Evolutionary conservation across 495 filamentous ascomycete species (phyloP), one percentile per base, ranked within the genome.

Genomic region (Echria macrotheca): DNA sequence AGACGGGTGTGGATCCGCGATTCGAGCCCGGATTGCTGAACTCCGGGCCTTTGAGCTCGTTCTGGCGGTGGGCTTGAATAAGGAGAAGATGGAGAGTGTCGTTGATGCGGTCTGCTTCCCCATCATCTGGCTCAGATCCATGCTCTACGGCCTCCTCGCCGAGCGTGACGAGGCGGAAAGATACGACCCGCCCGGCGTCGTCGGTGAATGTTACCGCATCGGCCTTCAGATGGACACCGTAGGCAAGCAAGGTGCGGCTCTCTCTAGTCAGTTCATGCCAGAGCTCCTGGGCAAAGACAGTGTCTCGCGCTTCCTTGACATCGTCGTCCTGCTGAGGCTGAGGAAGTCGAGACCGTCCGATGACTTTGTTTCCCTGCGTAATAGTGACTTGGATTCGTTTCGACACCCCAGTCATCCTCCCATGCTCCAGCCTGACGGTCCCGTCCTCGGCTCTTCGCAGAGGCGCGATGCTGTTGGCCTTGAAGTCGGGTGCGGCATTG

Each of bases 241-340:
- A 79, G 33, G 76, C 77, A 8, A 80, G 73, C 29, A 94, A 68
- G 0, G 74, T 68, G 5, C 88, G 81, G 2, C 85, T 83, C 67
- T 99, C 94, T 9, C 86, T 78, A 39, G 83, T 80, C 17, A 99
- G 65, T 65, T 97, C 93, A 53, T 95, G 82, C 74, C 89, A 95
- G n/a, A 99, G 67, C 60, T 99, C 94, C 58, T 95, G 84, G 45
- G 91, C 86, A 59, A 87, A 96, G 1, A 95, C 73, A 47, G 86
- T 89, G 63, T 99, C 85, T 22, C 91, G 82, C 9, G 90, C 88
- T 54, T 89, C 83, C 14, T 84, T 75, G 36, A 97, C 87, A 6
- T 77, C 77, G n/a, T n/a, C n/a, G 28, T 82, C 72, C 51, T 90
- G 61, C 26, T 65, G 58, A 35, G 66, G 68, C 17, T 51, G 46